Evolutionary conservation across 495 filamentous ascomycete genomes (phyloP).

Genomic region (Penicillium canariense): DNA sequence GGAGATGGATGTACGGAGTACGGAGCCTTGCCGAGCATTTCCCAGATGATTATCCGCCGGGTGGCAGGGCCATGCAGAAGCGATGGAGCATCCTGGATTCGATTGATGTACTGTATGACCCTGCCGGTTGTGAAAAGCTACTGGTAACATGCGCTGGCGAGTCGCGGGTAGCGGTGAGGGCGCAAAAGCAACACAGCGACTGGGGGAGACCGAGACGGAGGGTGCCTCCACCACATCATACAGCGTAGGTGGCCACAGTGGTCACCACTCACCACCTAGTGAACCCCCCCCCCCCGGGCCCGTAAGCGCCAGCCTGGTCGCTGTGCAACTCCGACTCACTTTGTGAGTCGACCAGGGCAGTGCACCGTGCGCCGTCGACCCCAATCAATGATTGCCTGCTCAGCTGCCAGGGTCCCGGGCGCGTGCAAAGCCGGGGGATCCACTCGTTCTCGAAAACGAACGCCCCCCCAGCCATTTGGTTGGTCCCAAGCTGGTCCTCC

Average conservation of each 20-base stretch:
- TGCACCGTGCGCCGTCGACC: not conserved
- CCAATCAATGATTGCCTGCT: not conserved
- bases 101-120: not conserved
- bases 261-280: not conserved
- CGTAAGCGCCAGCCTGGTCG: slow-evolving; percentile 4
- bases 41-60: not conserved
- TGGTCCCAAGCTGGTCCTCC: slow-evolving; percentile 8
- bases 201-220: not conserved
- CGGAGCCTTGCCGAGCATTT: too few relatives aligned
- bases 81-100: not conserved
- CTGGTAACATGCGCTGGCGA: slow-evolving; percentile 2
- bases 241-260: not conserved
- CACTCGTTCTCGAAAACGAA: slow-evolving; percentile 24
- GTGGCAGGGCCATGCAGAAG: not conserved
- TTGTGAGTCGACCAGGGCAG: not conserved
- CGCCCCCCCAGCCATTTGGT: slow-evolving; percentile 7
- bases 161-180: slow-evolving; percentile 6
- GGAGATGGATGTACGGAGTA: not conserved
- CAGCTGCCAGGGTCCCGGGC: slow-evolving; percentile 11
- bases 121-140: not conserved
- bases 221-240: not conserved
- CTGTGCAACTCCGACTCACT: not conserved
- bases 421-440: slow-evolving; percentile 17
- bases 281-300: not conserved
- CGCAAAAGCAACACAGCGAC: not conserved